Evolutionary conservation across 2,329 filamentous ascomycete species (phyloP), one percentile per base, ranked within the genome.

Genomic region (Fusarium sp.): DNA sequence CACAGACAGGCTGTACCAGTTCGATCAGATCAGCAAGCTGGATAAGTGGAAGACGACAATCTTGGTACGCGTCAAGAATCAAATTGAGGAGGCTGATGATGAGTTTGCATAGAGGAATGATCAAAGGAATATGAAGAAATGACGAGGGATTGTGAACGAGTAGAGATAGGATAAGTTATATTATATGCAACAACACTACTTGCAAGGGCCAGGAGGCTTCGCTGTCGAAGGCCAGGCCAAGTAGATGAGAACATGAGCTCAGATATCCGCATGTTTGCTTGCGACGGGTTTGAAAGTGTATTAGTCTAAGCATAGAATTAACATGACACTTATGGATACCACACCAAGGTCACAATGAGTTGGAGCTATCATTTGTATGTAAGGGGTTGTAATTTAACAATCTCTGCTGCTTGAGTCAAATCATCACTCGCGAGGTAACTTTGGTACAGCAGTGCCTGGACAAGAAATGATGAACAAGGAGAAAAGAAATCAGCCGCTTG

Each of bases 41-140:
- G 93, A 97, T 74, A 95, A 94, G 80, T 98, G 94, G 94, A 97
- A 97, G 89, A 97, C 91, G 46, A 91, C 89, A 29, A 80, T 97
- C 54, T 77, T 97, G 62, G 79, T 96, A 71, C 85, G 88, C 68
- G 84, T 97, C 71, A 97, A 97, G 88, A 88, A 88, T 70, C 82
- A 82, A 49, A 96, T 97, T 69, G 89, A 94, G 78, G 80, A 76
- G 61, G 73, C 74, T 15, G 75, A 78, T 47, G 77, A 79, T 49
- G 78, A 79, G 70, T 78, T 78, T 71, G 76, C 77, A 29, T 78
- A 73, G 29, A 57, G 19, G 33, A 38, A 6, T 47, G 11, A 13
- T 27, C 11, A 19, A 29, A 15, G 9, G 19, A 37, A 46, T 7
- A 48, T 31, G 45, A 39, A 39, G 25, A 14, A 27, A 29, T 25